Evolutionary conservation across 176 grass and related monocot species (phyloP).

Genomic region (Carex pumila): DNA sequence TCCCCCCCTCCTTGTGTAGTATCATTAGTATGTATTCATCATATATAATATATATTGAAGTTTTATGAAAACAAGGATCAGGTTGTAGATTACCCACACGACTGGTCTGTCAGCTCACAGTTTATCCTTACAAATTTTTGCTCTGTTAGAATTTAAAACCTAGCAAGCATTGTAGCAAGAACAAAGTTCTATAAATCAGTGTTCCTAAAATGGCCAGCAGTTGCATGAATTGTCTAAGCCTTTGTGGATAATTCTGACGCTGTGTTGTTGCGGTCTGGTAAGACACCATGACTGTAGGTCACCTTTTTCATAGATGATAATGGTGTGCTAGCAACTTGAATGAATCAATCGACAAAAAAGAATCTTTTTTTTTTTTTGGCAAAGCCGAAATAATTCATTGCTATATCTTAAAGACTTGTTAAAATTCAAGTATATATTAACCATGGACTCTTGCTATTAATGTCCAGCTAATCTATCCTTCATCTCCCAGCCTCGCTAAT

Average conservation of each 20-base stretch:
- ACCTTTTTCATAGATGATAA: not conserved
- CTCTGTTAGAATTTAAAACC: not conserved
- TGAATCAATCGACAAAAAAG: not conserved
- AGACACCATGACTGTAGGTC: not conserved
- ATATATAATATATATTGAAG: constrained; percentile 20
- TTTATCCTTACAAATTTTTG: not conserved
- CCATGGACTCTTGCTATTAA: not conserved
- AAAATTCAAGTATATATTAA: not conserved
- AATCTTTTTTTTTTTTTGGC: not conserved
- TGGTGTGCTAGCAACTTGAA: not conserved
- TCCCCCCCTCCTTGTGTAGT: constrained; percentile 15
- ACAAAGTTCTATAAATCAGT: not conserved
- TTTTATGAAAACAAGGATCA: not conserved
- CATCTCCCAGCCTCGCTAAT: too few relatives aligned
- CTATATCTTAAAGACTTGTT: not conserved
- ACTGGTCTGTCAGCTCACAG: not conserved
- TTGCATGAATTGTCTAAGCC: not conserved
- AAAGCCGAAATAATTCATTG: not conserved
- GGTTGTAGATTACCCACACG: not conserved
- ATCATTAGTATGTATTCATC: constrained; percentile 3
- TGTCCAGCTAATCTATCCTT: too few relatives aligned
- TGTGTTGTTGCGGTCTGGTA: not conserved
- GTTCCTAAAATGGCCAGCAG: not conserved
- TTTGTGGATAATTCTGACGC: not conserved
- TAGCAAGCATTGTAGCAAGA: not conserved